Evolutionary conservation across 1,139 yeast species (phyloP).

Genomic region (Tardiomyces digboiensis): DNA sequence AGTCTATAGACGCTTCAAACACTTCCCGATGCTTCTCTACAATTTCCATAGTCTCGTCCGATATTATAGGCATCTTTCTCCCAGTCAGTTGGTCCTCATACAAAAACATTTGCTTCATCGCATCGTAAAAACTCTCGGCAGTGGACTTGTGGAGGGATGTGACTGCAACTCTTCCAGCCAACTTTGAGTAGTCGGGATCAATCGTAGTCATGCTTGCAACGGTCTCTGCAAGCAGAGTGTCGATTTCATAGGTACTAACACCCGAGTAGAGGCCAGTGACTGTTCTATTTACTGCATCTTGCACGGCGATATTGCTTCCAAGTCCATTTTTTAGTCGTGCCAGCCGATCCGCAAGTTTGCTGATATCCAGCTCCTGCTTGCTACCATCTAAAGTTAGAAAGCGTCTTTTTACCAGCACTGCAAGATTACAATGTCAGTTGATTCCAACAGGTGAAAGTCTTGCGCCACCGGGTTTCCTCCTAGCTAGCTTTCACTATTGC

Average conservation of each 20-base stretch:
- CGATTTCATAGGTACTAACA: slow-evolving; percentile 70
- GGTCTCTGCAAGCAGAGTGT: slow-evolving; percentile 77
- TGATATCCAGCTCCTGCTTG: slow-evolving; percentile 56
- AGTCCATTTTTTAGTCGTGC: slow-evolving; percentile 51
- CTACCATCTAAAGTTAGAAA: slow-evolving; percentile 37
- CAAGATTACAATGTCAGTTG: too few species aligned
- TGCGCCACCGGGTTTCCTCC: too few species aligned
- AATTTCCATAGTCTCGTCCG: slow-evolving; percentile 45
- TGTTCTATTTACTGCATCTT: slow-evolving; percentile 37
- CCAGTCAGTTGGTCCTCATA: slow-evolving; percentile 57
- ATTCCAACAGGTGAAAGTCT: too few species aligned
- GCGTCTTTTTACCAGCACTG: too few species aligned
- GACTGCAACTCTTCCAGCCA: slow-evolving; percentile 81
- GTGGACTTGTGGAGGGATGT: slow-evolving; percentile 73
- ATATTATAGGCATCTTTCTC: slow-evolving; percentile 56
- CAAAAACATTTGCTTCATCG: slow-evolving; percentile 49
- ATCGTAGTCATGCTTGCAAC: slow-evolving; percentile 83
- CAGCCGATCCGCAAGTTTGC: slow-evolving; percentile 38
- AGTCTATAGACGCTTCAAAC: slow-evolving; percentile 54
- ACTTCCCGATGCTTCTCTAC: slow-evolving; percentile 44
- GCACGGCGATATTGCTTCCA: slow-evolving; percentile 32
- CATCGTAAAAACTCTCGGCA: slow-evolving; percentile 60
- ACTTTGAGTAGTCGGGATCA: slow-evolving; percentile 80
- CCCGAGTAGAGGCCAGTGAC: slow-evolving; percentile 74
- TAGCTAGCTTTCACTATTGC: too few species aligned